Base-by-base conservation (phyloP, 768 basidiomycete species). In the Scleroderma bovista region DNA sequence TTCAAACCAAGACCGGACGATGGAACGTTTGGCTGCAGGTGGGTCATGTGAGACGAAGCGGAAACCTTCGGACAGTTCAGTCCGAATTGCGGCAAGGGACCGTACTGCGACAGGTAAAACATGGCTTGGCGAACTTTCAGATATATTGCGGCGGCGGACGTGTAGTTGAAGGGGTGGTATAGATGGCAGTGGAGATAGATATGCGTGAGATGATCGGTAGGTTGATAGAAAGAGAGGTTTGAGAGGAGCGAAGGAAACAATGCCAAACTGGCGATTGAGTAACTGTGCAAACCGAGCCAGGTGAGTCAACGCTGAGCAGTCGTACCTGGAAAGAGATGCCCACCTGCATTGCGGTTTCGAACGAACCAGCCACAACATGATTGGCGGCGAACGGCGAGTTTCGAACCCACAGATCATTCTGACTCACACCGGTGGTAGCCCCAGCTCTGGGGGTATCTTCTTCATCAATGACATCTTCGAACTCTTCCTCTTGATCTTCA, bases 291-390 rank as follows among this genome's bases (percentile, higher is more conserved):
- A 40, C 22, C 41, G 7, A 52, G 48, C 23, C 41, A 41, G 20
- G 39, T 39, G 43, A 41, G 57, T 11, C 51, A 37, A 55, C 12
- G 41, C 8, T 37, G 36, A 31, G 33, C 20, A 20, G 31, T 8
- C 15, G 34, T 6, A 10, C 19, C 15, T 40, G 9, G 26, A 23
- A 8, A 13, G 17, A 43, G 45, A 23, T 15, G 65, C 80, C 59
- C 51, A 92, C 91, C 84, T 94, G 88, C 93, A 96, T 97, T 6
- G 95, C 96, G 10, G 84, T 86, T 56, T 98, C 94, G 70, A 97
- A 99, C 20, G 90, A 89, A 3, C 96, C 96, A 26, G 92, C 95
- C 17, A 93, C 86, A 50, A 93, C 86, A 68, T 98, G 96, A 67
- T 99, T 96, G 39, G 80, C 89, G 13, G 92, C 93, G 62, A 96